Conservation (phyloP, 164 flowering plant species). For the Berberis vulgaris region DNA sequence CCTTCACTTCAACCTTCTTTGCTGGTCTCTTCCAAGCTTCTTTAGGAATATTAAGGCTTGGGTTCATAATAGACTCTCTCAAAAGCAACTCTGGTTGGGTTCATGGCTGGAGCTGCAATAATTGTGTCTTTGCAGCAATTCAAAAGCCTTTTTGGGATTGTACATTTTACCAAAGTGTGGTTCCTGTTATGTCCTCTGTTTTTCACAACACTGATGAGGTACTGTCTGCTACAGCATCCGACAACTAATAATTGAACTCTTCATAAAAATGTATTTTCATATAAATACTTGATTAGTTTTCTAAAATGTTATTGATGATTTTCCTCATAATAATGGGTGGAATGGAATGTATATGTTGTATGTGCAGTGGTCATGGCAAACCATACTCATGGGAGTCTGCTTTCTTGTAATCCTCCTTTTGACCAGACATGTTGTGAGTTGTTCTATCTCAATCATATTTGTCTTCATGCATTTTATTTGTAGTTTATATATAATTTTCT, state of each 20-base stretch:
- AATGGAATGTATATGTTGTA: not conserved
- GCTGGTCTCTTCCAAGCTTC: constrained; percentile 92
- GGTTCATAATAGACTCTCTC: constrained; percentile 87
- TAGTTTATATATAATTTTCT: too few species aligned
- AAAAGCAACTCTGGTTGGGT: constrained; percentile 79
- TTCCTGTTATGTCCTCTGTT: constrained; percentile 78
- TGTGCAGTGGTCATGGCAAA: constrained; percentile 98
- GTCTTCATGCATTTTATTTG: not conserved
- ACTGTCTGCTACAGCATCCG: too few species aligned
- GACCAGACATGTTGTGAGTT: constrained; percentile 56
- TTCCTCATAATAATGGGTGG: not conserved
- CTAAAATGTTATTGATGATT: not conserved
- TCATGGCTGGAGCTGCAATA: constrained; percentile 98
- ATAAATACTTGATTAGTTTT: not conserved
- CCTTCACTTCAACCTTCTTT: constrained; percentile 79
- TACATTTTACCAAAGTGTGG: constrained; percentile 65
- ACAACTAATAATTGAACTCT: not conserved
- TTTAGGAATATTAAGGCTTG: constrained; percentile 77
- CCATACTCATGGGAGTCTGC: constrained; percentile 59
- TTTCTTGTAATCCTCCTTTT: constrained; percentile 70
- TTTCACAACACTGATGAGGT: constrained; percentile 68
- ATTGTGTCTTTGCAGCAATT: constrained; percentile 94
- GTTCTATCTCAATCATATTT: not conserved
- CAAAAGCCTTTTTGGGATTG: constrained; percentile 77
- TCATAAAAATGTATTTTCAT: not conserved